A percentile compares a stretch with the other conserved stretches of the same genome.
Conservation (phyloP, 2,329 filamentous ascomycete species). For the Trichoderma simmonsii region DNA sequence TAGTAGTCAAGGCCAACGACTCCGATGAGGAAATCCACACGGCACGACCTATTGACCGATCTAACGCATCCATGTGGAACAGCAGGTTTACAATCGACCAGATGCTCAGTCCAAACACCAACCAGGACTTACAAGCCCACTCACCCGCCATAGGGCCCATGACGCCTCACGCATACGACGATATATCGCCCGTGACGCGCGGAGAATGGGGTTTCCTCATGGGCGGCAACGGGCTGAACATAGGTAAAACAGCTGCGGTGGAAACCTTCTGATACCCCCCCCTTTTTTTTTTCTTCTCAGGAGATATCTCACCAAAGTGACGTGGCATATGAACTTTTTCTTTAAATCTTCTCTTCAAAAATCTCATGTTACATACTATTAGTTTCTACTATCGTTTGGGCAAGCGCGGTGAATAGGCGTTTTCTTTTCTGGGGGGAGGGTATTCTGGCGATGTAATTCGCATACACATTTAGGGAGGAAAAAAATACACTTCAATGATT, state of each 20-base stretch:
- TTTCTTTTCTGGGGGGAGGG: not conserved
- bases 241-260: conserved; percentile 47
- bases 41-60: conserved; percentile 35
- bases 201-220: conserved; percentile 63
- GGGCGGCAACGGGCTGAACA: conserved; percentile 44
- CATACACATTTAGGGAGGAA: not conserved
- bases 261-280: conserved; percentile 46
- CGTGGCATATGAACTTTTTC: not conserved
- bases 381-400: conserved; percentile 11
- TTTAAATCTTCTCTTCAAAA: not conserved
- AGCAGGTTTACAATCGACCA: conserved; percentile 41
- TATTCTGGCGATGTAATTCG: not conserved
- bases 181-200: conserved; percentile 60
- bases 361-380: not conserved
- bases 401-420: conserved; percentile 19
- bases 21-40: conserved; percentile 39
- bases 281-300: not conserved
- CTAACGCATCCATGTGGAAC: conserved; percentile 31
- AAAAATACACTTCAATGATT: conserved; percentile 5
- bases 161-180: conserved; percentile 59
- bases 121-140: not conserved
- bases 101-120: conserved; percentile 34
- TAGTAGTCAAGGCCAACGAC: conserved; percentile 22
- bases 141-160: conserved; percentile 41
- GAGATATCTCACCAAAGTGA: not conserved